phyloP scores from a whole-genome alignment of 164 flowering plant genomes.

The Platanus orientalis region DNA sequence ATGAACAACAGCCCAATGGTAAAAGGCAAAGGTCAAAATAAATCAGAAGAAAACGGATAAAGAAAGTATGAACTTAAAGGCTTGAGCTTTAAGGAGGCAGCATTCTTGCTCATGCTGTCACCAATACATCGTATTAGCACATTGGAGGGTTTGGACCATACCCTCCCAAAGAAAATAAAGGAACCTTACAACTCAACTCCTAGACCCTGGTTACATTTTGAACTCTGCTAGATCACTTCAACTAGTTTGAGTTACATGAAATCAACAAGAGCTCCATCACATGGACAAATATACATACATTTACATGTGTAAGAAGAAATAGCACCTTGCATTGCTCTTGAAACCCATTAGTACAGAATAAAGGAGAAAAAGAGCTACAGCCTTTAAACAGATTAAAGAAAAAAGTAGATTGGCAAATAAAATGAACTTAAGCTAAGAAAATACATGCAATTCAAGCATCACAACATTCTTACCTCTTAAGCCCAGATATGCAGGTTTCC shows the following conservation, averaged over 20 bases:
- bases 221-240: not conserved
- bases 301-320: constrained; percentile 14
- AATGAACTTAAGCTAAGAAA: not conserved
- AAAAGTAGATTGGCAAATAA: not conserved
- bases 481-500: constrained; percentile 91
- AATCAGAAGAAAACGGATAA: not conserved
- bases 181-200: not conserved
- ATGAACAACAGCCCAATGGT: not conserved
- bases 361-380: not conserved
- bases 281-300: constrained; percentile 43
- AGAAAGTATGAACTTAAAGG: too few relatives aligned
- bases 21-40: not conserved
- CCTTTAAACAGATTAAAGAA: not conserved
- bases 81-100: not conserved
- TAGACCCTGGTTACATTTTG: not conserved
- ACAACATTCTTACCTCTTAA: constrained; percentile 56
- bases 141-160: constrained; percentile 1
- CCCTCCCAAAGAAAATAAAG: too few relatives aligned
- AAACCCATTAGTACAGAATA: constrained; percentile 7
- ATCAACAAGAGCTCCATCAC: constrained; percentile 17
- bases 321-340: constrained; percentile 5
- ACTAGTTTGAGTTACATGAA: not conserved
- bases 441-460: not conserved
- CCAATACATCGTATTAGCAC: too few relatives aligned
- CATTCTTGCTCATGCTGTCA: too few relatives aligned